These are phyloP conservation scores for Tothia fuscella DNA, from an alignment of 2,329 filamentous ascomycete species.

Conservation along the genomic window DNA sequence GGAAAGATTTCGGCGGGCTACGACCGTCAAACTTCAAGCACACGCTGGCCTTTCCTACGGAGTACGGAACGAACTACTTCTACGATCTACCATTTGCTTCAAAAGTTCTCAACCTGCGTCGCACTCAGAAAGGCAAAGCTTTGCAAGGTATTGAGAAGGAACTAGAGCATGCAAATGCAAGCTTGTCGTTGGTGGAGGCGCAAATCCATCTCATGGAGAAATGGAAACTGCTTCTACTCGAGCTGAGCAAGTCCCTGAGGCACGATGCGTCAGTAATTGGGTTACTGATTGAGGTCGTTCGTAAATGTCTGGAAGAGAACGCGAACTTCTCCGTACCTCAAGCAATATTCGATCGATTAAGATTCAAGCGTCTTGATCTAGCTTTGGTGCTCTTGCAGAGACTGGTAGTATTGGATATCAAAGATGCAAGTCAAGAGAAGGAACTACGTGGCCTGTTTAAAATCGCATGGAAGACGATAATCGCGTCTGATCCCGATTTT, in stretches of 20 bases:
- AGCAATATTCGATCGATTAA: slow-evolving; percentile 68
- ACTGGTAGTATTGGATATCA: slow-evolving; percentile 47
- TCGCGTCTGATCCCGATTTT: slow-evolving; percentile 43
- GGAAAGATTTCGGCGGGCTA: slow-evolving; percentile 61
- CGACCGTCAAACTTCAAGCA: slow-evolving; percentile 70
- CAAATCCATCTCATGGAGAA: slow-evolving; percentile 77
- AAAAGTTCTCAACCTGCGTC: slow-evolving; percentile 46
- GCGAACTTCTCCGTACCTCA: slow-evolving; percentile 60
- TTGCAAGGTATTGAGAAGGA: slow-evolving; percentile 66
- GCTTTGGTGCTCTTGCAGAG: slow-evolving; percentile 73
- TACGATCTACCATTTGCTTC: slow-evolving; percentile 70
- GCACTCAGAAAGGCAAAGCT: slow-evolving; percentile 33
- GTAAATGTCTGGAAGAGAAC: slow-evolving; percentile 70
- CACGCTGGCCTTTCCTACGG: slow-evolving; percentile 51
- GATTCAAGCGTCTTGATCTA: slow-evolving; percentile 65
- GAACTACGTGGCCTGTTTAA: slow-evolving; percentile 44
- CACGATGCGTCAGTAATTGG: slow-evolving; percentile 17
- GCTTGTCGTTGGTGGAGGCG: slow-evolving; percentile 83
- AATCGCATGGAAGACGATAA: slow-evolving; percentile 49
- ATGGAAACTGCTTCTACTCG: slow-evolving; percentile 79
- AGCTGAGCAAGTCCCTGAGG: slow-evolving; percentile 55
- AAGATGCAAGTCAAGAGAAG: slow-evolving; percentile 34
- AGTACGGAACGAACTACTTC: slow-evolving; percentile 67
- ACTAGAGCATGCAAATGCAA: slow-evolving; percentile 76
- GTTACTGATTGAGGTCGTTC: slow-evolving; percentile 59